Conservation (phyloP, 2,329 filamentous ascomycete species). For the Aureobasidium mangrovei region DNA sequence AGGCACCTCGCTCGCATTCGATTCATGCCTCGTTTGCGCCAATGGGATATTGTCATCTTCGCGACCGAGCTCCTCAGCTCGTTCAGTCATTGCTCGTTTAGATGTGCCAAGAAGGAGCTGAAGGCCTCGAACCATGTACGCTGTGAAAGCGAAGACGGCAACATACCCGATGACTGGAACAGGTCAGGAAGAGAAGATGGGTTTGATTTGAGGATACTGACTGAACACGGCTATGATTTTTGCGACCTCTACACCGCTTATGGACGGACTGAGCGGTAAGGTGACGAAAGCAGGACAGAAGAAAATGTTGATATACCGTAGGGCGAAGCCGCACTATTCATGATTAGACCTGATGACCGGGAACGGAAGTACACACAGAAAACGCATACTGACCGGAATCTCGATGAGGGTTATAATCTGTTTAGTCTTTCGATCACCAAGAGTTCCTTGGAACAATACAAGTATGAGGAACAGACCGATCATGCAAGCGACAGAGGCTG, state of each 20-base stretch:
- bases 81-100: conserved; percentile 44
- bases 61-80: conserved; percentile 43
- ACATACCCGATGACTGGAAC: conserved; percentile 46
- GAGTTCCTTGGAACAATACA: conserved; percentile 37
- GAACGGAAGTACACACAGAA: conserved; percentile 12
- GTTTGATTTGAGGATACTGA: conserved; percentile 26
- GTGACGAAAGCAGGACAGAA: conserved; percentile 53
- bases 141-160: conserved; percentile 43
- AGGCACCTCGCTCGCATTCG: conserved; percentile 8
- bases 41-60: conserved; percentile 44
- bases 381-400: conserved; percentile 37
- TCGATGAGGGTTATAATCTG: conserved; percentile 44
- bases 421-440: conserved; percentile 44
- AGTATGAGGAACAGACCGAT: conserved; percentile 46
- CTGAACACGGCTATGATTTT: conserved; percentile 53
- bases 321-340: conserved; percentile 45
- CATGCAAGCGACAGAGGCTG: conserved; percentile 51
- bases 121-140: conserved; percentile 46
- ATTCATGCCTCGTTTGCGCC: conserved; percentile 17
- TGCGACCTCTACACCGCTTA: conserved; percentile 46
- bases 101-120: conserved; percentile 45
- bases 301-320: conserved; percentile 51
- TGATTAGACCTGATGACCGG: conserved; percentile 16
- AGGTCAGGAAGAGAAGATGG: not conserved
- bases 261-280: conserved; percentile 47